Conservation (phyloP, 2,329 filamentous ascomycete species). For the Purpureocillium lavendulum region DNA sequence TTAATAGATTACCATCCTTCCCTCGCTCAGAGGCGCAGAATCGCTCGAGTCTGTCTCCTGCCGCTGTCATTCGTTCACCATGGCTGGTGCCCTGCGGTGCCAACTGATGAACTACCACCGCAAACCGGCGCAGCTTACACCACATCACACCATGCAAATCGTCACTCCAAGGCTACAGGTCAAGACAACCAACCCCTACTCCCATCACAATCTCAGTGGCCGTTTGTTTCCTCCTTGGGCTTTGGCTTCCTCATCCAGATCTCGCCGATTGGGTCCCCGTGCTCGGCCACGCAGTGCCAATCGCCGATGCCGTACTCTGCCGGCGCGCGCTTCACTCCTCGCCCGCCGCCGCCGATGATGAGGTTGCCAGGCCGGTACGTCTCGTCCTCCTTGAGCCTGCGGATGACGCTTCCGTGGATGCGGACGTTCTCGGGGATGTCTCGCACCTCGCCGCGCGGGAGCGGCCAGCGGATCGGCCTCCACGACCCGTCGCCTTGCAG, state of each 20-base stretch:
- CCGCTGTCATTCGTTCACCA: too few species aligned
- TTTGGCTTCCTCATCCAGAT: conserved; percentile 42
- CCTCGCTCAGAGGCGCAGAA: too few species aligned
- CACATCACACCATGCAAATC: too few species aligned
- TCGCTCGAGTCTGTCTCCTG: too few species aligned
- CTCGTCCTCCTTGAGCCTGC: conserved; percentile 55
- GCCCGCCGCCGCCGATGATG: conserved; percentile 70
- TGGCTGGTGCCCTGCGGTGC: too few species aligned
- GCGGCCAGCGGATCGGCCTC: conserved; percentile 73
- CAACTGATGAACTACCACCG: too few species aligned
- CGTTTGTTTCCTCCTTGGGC: conserved; percentile 3
- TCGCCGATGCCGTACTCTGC: conserved; percentile 58
- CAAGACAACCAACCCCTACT: too few species aligned
- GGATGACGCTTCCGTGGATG: conserved; percentile 67
- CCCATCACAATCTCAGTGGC: neutral
- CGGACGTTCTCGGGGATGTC: conserved; percentile 65
- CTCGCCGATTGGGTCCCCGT: conserved; percentile 62
- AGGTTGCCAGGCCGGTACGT: conserved; percentile 70
- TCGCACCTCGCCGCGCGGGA: conserved; percentile 68
- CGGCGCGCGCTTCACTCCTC: conserved; percentile 56
- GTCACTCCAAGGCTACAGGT: too few species aligned
- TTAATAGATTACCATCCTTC: too few species aligned
- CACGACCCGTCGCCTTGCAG: conserved; percentile 63
- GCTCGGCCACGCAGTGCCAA: conserved; percentile 58
- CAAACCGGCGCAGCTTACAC: too few species aligned